Conservation (phyloP, 1,139 yeast species). For the Cylindricascospora bacillispora region DNA sequence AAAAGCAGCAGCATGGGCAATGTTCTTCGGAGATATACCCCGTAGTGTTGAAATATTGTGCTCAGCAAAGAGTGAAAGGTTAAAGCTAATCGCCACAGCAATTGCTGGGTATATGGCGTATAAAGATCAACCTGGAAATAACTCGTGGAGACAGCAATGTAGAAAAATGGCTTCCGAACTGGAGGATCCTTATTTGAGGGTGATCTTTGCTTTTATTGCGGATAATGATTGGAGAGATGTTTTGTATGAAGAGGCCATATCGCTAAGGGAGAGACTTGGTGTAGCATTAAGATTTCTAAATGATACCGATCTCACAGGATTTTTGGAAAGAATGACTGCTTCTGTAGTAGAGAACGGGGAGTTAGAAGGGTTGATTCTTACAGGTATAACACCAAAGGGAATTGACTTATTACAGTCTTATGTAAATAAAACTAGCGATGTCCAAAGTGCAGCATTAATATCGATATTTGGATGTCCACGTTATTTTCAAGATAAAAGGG, state of each 20-base stretch:
- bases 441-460: constrained; percentile 82
- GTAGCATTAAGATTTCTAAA: constrained; percentile 78
- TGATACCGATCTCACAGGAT: constrained; percentile 59
- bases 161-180: constrained; percentile 75
- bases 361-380: constrained; percentile 76
- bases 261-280: constrained; percentile 78
- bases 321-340: constrained; percentile 57
- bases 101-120: constrained; percentile 87
- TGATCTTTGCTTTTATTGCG: constrained; percentile 85
- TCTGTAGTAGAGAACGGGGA: constrained; percentile 69
- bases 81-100: constrained; percentile 80
- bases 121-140: constrained; percentile 45
- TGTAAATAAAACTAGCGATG: constrained; percentile 82
- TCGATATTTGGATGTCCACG: constrained; percentile 75
- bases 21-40: constrained; percentile 79
- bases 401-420: constrained; percentile 73
- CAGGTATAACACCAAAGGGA: constrained; percentile 81
- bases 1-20: constrained; percentile 97
- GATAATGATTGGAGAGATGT: constrained; percentile 97
- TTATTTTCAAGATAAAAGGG: constrained; percentile 59
- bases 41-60: constrained; percentile 66
- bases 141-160: constrained; percentile 91
- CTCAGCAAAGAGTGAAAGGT: constrained; percentile 32
- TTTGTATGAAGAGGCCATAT: constrained; percentile 76
- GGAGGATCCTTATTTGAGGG: constrained; percentile 80